Evolutionary conservation across 495 filamentous ascomycete species (phyloP).

Genomic region (Collariella sp.): DNA sequence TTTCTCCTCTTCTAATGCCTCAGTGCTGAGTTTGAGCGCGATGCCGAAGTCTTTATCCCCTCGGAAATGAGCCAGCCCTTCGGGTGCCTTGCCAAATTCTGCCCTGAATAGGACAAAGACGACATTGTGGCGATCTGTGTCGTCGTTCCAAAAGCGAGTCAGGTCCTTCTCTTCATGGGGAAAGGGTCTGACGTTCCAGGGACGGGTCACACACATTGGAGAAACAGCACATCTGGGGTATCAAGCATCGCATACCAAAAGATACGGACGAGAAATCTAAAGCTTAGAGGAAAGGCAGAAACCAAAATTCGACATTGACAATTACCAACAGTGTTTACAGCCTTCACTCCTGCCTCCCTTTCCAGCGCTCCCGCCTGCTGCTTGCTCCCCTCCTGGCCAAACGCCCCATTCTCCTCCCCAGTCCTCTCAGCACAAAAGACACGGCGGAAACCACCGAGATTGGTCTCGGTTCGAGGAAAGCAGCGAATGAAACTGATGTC

Average conservation of each 20-base stretch:
- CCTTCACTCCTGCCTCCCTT: neutral
- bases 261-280: neutral
- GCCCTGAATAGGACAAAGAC: neutral
- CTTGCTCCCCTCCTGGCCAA: neutral
- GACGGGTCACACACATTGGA: no score
- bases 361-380: neutral
- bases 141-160: no score
- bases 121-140: no score
- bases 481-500: conserved; percentile 22
- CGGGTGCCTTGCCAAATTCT: neutral
- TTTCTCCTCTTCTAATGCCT: no score
- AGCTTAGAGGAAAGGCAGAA: neutral
- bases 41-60: no score
- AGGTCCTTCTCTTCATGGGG: no score
- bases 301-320: conserved; percentile 14
- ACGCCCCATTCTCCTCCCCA: neutral
- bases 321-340: conserved; percentile 19
- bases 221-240: no score
- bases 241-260: neutral
- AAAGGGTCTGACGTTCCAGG: no score
- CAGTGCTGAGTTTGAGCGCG: no score
- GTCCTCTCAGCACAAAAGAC: conserved; percentile 8
- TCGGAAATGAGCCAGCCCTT: no score
- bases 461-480: conserved; percentile 11
- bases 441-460: conserved; percentile 8